Conservation (phyloP, 2,329 filamentous ascomycete genomes). For the Gaeumannomyces tritici region DNA sequence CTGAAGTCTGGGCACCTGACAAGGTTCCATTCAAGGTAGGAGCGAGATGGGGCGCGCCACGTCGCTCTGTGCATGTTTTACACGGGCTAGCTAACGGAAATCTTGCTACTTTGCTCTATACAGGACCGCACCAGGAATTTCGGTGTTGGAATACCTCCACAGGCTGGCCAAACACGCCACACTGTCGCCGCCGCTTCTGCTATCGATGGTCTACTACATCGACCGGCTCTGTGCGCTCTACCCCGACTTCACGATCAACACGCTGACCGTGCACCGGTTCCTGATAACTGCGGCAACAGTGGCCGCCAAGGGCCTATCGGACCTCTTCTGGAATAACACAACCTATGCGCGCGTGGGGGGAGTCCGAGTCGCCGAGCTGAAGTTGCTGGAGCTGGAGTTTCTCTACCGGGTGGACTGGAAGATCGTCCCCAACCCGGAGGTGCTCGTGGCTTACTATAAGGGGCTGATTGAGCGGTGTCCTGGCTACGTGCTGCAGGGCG, state of each 20-base stretch:
- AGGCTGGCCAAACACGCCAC: conserved; percentile 90
- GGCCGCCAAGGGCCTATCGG: conserved; percentile 88
- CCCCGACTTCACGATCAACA: conserved; percentile 91
- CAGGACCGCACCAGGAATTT: conserved; percentile 73
- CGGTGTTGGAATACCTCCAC: conserved; percentile 86
- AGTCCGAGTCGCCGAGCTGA: conserved; percentile 81
- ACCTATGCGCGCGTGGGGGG: conserved; percentile 92
- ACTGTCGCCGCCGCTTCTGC: conserved; percentile 81
- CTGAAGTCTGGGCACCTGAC: conserved; percentile 80
- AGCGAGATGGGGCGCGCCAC: not conserved
- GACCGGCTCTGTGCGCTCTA: conserved; percentile 89
- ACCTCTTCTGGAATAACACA: conserved; percentile 97
- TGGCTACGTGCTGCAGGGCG: conserved; percentile 41
- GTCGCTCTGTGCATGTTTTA: not conserved
- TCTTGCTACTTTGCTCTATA: not conserved
- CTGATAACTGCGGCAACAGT: conserved; percentile 93
- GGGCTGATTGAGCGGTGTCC: conserved; percentile 65
- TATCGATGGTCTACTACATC: conserved; percentile 99
- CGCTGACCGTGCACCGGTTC: conserved; percentile 92
- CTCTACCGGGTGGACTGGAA: conserved; percentile 89
- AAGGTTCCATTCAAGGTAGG: conserved; percentile 83
- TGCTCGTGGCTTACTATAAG: conserved; percentile 85
- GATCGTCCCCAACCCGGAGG: conserved; percentile 91
- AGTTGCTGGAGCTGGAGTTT: conserved; percentile 87
- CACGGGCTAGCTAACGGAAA: conserved; percentile 12